Evolutionary conservation across 371 early-diverging fungal species (phyloP), one percentile per base, ranked within the genome.

Genomic region (Actinomucor elegans): DNA sequence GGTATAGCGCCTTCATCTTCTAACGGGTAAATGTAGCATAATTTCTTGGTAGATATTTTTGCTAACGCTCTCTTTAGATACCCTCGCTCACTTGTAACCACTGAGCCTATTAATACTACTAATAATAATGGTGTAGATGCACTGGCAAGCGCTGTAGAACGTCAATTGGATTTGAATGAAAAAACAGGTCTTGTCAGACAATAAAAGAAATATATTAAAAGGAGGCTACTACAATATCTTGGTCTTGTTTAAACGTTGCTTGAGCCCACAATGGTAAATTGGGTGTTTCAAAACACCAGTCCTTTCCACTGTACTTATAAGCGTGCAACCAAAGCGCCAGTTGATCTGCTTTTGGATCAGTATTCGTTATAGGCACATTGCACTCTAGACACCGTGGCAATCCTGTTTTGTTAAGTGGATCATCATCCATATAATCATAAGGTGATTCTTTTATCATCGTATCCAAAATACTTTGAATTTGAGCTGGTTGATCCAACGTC

Each of bases 321-420:
- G 92, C 90, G 67, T 96, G 95, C 34, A 96, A 78, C 85, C 88
- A 96, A 49, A 97, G 87, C 10, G 67, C 59, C 33, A 92, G 70
- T 51, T 92, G 80, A 23, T 83, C 80, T 7, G 79, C 80, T 4
- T 54, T 59, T 4, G 93, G 93, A 52, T 95, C 94, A 0, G 67
- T 60, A 29, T 77, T 61, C 26, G 80, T 44, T 9, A 63, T 24
- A 18, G 65, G 57, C 2, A 73, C 55, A 2, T 62, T 48, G 57
- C 90, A 92, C 32, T 84, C 84, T 11, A 28, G 29, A 49, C 81
- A 83, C 50, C 64, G 48, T 24, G 53, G 62, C 12, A 52, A 32
- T 8, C 23, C 33, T 12, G 50, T 34, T 4, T 48, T 17, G 3
- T 41, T 47, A 5, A 38, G 17, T 9, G 64, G 64, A 21, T 60